Evolutionary conservation across 768 basidiomycete genomes (phyloP), one percentile per base, ranked within the genome.

Genomic region (Arthromyces matolae): DNA sequence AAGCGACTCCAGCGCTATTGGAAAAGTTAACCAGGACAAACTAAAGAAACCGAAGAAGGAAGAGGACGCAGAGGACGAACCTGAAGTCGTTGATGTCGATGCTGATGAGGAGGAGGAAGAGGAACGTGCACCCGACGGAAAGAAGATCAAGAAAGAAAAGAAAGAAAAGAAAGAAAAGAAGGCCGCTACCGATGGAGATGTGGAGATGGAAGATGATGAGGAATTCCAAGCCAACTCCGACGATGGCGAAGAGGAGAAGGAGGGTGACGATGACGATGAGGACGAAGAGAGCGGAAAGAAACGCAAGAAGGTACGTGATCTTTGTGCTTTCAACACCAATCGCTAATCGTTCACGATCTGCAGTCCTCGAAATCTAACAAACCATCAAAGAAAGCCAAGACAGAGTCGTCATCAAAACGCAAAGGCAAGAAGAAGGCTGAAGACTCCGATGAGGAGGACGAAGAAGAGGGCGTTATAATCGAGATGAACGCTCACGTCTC

Each of bases 401-500:
- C 69, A 6, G 47, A 64, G 3, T 50, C 49, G 22, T 48, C 52
- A 38, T 56, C 60, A 29, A 75, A 77, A 51, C 64, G 74, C 22
- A 72, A 79, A 44, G 79, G 79, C 63, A 83, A 81, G 57, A 85
- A 84, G 60, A 80, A 79, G 51, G 70, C 46, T 16, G 47, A 47
- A 22, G 48, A 69, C 43, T 80, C 68, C 20, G 65, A 65, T 0
- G 77, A 76, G 7, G 81, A 82, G 16, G 76, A 78, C 2, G 78
- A 80, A 4, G 72, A 73, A 12, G 62, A 70, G 10, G 80, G 75
- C 37, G 85, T 95, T 39, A 65, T 70, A 52, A 87, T 96, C 62
- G 81, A 89, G 67, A 87, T 96, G 79, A 90, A 92, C 61, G 84
- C 88, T 63, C 83, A 89, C 53, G 95, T 99, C 52, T 80, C 83